These are phyloP conservation scores for Panicum miliaceum DNA, from an alignment of 176 grass and related monocot genomes.

Conservation along the genomic window DNA sequence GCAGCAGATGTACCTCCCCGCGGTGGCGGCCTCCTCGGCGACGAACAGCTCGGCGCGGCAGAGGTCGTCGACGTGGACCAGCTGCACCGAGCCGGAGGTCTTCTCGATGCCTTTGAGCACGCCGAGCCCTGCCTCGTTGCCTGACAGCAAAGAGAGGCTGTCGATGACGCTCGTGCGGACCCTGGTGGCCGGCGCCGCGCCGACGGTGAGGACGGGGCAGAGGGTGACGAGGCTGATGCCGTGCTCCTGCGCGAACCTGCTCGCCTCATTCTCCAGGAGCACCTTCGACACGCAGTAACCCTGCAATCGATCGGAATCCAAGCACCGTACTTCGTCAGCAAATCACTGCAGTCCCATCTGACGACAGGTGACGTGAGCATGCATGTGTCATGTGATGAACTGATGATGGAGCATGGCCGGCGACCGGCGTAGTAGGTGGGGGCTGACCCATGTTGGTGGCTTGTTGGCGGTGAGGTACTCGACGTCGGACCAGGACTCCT, in stretches of 20 bases:
- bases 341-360: too few relatives aligned
- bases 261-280: constrained; percentile 44
- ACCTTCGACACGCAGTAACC: constrained; percentile 52
- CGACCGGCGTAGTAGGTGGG: too few relatives aligned
- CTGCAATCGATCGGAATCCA: not conserved
- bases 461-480: constrained; percentile 44
- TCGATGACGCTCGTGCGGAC: too few relatives aligned
- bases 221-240: constrained; percentile 47
- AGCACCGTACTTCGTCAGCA: too few relatives aligned
- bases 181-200: constrained; percentile 32
- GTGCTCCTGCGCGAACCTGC: constrained; percentile 37
- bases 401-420: too few relatives aligned
- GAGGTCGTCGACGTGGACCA: constrained; percentile 65
- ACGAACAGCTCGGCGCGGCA: constrained; percentile 69
- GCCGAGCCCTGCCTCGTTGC: constrained; percentile 32
- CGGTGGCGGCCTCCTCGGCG: constrained; percentile 49
- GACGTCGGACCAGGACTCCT: constrained; percentile 60
- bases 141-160: too few relatives aligned
- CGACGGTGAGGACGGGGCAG: constrained; percentile 35
- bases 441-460: constrained; percentile 40
- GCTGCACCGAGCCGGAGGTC: constrained; percentile 44
- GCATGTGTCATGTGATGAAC: too few relatives aligned
- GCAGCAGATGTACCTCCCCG: constrained; percentile 58
- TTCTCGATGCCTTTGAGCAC: constrained; percentile 49
- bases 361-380: too few relatives aligned